Percentiles rank a stretch among this genome's conserved stretches.
These are phyloP conservation scores for Quercus berberidifolia DNA, from an alignment of 306 rosid species.

Conservation along the genomic window DNA sequence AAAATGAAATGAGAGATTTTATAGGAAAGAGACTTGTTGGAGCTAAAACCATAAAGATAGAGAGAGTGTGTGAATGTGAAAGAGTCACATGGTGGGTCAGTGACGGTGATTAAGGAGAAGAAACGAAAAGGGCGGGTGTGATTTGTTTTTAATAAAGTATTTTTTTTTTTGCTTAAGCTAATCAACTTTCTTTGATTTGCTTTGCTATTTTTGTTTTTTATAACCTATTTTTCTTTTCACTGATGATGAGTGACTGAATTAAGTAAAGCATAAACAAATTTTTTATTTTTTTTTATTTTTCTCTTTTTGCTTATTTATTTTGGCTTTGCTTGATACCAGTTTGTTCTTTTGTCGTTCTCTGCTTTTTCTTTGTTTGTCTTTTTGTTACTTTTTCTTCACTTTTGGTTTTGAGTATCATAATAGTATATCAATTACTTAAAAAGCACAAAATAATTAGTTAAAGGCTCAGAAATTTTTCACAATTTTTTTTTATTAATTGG, in stretches of 20 bases:
- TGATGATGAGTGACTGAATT: conserved; percentile 13
- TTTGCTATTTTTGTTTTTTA: neutral
- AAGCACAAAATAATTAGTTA: too few species aligned
- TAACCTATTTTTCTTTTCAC: neutral
- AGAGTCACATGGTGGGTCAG: conserved; percentile 56
- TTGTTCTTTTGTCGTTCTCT: conserved; percentile 26
- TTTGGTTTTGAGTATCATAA: neutral
- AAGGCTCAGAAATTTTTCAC: too few species aligned
- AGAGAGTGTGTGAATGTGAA: neutral
- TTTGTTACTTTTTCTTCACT: neutral
- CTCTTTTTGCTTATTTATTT: neutral
- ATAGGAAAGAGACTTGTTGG: conserved; percentile 9
- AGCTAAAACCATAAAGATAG: neutral
- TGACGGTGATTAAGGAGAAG: conserved; percentile 16
- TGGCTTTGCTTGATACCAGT: neutral
- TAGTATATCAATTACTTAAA: too few species aligned
- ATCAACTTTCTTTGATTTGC: neutral
- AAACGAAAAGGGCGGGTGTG: conserved; percentile 58
- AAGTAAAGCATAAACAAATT: conserved; percentile 27
- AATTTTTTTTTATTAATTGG: too few species aligned
- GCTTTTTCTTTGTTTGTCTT: neutral
- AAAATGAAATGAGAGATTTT: neutral
- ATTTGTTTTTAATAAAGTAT: conserved; percentile 1
- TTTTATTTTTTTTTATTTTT: too few species aligned
- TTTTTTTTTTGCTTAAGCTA: neutral